Percentiles rank a stretch among this genome's conserved stretches.
Conservation (phyloP, 495 filamentous ascomycete species). For the Neurospora tetraspora region DNA sequence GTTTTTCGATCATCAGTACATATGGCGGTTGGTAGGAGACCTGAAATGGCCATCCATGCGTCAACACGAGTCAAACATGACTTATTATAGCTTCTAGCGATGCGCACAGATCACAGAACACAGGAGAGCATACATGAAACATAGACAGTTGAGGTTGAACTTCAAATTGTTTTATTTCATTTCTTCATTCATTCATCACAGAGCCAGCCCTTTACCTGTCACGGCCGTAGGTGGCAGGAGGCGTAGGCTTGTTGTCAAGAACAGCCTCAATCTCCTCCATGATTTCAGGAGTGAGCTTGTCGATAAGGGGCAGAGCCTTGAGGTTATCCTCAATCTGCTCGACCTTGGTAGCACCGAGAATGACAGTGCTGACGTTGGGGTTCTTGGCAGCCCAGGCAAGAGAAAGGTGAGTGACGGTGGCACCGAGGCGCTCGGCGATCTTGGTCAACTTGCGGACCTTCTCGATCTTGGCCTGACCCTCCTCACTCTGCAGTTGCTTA, state of each 20-base stretch:
- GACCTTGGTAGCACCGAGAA: conserved; percentile 59
- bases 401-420: conserved; percentile 47
- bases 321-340: conserved; percentile 66
- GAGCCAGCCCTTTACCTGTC: conserved; percentile 2
- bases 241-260: conserved; percentile 23
- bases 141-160: background rate
- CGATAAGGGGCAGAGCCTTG: conserved; percentile 50
- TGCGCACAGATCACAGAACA: background rate
- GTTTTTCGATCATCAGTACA: background rate
- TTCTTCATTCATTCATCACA: background rate
- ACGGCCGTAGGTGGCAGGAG: conserved; percentile 10
- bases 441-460: conserved; percentile 41
- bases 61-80: background rate
- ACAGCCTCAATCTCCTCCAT: conserved; percentile 58
- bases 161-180: background rate
- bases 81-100: background rate
- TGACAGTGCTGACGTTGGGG: conserved; percentile 60
- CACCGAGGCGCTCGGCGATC: conserved; percentile 57
- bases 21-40: background rate
- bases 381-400: conserved; percentile 73
- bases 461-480: conserved; percentile 30
- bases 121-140: background rate
- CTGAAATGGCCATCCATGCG: background rate
- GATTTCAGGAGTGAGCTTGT: conserved; percentile 56
- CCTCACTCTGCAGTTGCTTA: conserved; percentile 23